phyloP scores from a whole-genome alignment of 345 rosid genomes.

The Citrus sinensis region DNA sequence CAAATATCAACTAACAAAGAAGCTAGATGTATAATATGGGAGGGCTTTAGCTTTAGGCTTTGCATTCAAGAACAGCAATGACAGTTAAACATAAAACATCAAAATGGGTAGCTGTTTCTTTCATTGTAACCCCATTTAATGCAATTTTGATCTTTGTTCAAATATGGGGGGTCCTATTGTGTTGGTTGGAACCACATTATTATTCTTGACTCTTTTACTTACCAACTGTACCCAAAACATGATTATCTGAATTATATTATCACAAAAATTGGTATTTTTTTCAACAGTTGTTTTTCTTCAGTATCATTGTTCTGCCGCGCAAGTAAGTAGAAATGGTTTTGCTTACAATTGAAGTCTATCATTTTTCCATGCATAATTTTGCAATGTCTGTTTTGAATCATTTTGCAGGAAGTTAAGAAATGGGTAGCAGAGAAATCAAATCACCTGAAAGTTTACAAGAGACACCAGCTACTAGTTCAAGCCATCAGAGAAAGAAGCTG shows the following conservation, averaged over 20 bases:
- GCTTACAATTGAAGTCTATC: neutral
- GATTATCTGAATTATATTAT: neutral
- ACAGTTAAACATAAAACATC: neutral
- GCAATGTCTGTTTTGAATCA: neutral
- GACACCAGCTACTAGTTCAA: slow-evolving; percentile 34
- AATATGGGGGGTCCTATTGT: neutral
- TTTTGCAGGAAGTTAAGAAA: slow-evolving; percentile 20
- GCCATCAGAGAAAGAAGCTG: slow-evolving; percentile 59
- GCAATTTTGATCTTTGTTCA: neutral
- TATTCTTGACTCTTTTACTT: neutral
- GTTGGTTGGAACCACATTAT: slow-evolving; percentile 3
- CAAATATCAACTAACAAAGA: neutral
- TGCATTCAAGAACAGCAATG: slow-evolving; percentile 7
- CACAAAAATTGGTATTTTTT: neutral
- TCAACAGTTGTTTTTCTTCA: neutral
- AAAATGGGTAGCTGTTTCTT: neutral
- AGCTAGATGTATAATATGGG: neutral
- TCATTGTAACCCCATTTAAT: neutral
- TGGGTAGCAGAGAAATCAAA: slow-evolving; percentile 62
- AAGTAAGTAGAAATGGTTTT: slow-evolving; percentile 2
- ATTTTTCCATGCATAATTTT: too few relatives aligned
- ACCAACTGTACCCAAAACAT: neutral
- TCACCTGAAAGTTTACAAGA: slow-evolving; percentile 39
- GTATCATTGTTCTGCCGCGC: neutral
- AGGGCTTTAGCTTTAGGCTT: neutral